Evolutionary conservation across 192 early-diverging fungal species (phyloP).

Genomic region (Backusella macrospora): DNA sequence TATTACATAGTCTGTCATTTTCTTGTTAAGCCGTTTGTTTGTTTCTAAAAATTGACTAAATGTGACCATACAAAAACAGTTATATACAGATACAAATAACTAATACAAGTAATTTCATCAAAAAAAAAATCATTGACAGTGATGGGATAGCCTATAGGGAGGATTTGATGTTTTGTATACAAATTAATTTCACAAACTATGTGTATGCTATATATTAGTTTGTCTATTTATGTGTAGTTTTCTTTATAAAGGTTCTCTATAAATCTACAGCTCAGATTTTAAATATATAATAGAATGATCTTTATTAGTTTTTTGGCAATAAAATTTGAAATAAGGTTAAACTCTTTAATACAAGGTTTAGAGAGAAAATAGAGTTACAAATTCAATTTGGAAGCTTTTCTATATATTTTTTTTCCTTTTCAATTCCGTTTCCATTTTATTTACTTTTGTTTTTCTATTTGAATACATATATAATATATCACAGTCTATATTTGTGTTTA

Average conservation of each 20-base stretch:
- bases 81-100: too few species aligned
- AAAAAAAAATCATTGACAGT: too few species aligned
- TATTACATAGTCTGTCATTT: background rate
- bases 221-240: too few species aligned
- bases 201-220: too few species aligned
- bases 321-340: slow-evolving; percentile 8
- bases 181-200: too few species aligned
- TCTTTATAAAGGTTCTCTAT: too few species aligned
- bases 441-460: background rate
- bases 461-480: background rate
- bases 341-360: too few species aligned
- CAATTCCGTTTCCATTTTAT: background rate
- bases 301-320: background rate
- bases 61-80: too few species aligned
- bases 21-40: background rate
- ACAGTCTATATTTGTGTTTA: background rate
- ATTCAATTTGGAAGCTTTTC: background rate
- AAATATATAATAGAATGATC: background rate
- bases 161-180: too few species aligned
- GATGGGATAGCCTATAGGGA: too few species aligned
- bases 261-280: background rate
- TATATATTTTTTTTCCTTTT: background rate
- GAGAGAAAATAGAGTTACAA: background rate
- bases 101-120: too few species aligned
- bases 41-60: background rate